phyloP scores from a whole-genome alignment of 371 early-diverging fungal species.

The Mucor circinelloides region DNA sequence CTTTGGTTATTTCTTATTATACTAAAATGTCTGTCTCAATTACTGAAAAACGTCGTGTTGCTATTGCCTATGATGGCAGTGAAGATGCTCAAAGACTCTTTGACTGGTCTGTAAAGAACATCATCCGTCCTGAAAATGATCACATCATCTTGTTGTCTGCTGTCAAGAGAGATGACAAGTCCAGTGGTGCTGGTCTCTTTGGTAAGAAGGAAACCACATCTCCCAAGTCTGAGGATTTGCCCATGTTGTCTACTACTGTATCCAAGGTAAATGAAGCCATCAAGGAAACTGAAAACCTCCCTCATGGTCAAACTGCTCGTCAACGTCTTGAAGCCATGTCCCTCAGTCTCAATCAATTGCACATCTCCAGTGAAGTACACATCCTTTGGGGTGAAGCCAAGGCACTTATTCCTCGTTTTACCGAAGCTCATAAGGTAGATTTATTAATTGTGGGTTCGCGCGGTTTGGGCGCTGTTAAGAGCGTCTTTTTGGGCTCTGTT shows the following conservation, averaged over 20 bases:
- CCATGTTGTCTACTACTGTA: slow-evolving; percentile 41
- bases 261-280: slow-evolving; percentile 37
- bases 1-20: background rate
- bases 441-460: slow-evolving; percentile 53
- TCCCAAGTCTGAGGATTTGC: slow-evolving; percentile 18
- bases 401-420: slow-evolving; percentile 41
- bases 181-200: slow-evolving; percentile 4
- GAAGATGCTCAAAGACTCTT: slow-evolving; percentile 53
- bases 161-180: slow-evolving; percentile 22
- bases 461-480: slow-evolving; percentile 52
- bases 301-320: slow-evolving; percentile 33
- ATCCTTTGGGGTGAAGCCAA: slow-evolving; percentile 53
- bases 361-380: slow-evolving; percentile 49
- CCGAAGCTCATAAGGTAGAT: slow-evolving; percentile 45
- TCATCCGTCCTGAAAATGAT: slow-evolving; percentile 44
- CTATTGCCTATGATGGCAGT: slow-evolving; percentile 53
- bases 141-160: slow-evolving; percentile 51
- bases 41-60: slow-evolving; percentile 51
- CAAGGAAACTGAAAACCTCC: slow-evolving; percentile 27
- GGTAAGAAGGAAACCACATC: background rate
- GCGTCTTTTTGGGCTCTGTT: slow-evolving; percentile 53
- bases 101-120: slow-evolving; percentile 51
- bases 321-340: slow-evolving; percentile 40
- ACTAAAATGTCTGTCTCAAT: slow-evolving; percentile 41
- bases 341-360: slow-evolving; percentile 22